These are phyloP conservation scores for Tetrapisispora fleetii DNA, from an alignment of 805 yeast species.

Conservation along the genomic window DNA sequence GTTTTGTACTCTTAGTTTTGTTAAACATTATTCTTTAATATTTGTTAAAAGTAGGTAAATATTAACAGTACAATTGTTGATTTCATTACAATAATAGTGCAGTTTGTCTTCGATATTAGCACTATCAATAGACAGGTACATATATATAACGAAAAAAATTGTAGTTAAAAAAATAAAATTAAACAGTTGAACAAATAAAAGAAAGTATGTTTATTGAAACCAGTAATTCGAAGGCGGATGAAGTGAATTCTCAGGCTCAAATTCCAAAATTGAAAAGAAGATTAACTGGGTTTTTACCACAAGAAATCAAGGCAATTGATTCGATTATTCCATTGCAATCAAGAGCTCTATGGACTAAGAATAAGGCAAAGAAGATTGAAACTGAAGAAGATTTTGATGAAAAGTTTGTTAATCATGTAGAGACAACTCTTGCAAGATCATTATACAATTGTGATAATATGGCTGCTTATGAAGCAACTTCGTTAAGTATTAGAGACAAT, in stretches of 20 bases:
- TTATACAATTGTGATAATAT: constrained; percentile 84
- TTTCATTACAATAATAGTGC: too few relatives aligned
- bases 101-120: too few relatives aligned
- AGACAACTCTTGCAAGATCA: constrained; percentile 83
- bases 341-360: constrained; percentile 68
- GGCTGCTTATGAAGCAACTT: constrained; percentile 88
- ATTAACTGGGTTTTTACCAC: constrained; percentile 83
- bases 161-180: background rate
- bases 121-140: too few relatives aligned
- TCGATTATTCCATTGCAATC: constrained; percentile 70
- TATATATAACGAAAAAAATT: too few relatives aligned
- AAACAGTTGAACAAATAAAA: background rate
- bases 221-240: constrained; percentile 25
- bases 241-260: constrained; percentile 28
- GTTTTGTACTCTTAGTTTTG: too few relatives aligned
- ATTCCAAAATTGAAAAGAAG: constrained; percentile 51
- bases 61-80: too few relatives aligned
- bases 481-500: constrained; percentile 68
- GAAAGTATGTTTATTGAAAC: constrained; percentile 8
- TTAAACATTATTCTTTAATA: too few relatives aligned
- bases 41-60: too few relatives aligned
- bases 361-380: constrained; percentile 42
- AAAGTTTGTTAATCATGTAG: constrained; percentile 75
- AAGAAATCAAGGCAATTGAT: constrained; percentile 76
- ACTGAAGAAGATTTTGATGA: constrained; percentile 51